Evolutionary conservation across 805 yeast species (phyloP).

Genomic region (Blastobotrys robertii): DNA sequence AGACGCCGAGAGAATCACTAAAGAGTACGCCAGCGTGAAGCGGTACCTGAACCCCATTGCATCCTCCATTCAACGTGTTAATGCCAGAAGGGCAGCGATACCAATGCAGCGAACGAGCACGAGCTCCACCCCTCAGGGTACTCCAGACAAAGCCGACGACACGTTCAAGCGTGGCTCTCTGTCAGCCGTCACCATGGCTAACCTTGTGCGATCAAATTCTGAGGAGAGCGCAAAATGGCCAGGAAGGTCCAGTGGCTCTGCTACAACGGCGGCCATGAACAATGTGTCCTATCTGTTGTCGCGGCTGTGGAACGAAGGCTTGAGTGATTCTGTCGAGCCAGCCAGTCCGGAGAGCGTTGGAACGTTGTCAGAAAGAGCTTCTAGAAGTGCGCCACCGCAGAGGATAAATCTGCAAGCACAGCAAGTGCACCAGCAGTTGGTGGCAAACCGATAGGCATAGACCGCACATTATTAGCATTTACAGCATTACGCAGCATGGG

Average conservation of each 20-base stretch:
- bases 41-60: conserved; percentile 62
- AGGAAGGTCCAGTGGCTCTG: conserved; percentile 8
- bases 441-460: neutral
- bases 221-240: conserved; percentile 3
- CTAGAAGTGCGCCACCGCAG: conserved; percentile 1
- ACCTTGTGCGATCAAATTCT: neutral
- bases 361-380: neutral
- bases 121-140: neutral
- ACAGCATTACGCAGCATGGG: too few species aligned
- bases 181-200: too few species aligned
- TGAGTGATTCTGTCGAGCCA: conserved; percentile 12
- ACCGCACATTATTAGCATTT: too few species aligned
- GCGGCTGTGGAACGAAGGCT: conserved; percentile 20
- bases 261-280: conserved; percentile 9
- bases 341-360: too few species aligned
- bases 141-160: conserved; percentile 2
- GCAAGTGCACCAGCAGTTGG: conserved; percentile 14
- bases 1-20: conserved; percentile 68
- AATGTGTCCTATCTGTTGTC: conserved; percentile 11
- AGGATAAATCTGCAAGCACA: conserved; percentile 13
- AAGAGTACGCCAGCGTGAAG: conserved; percentile 63
- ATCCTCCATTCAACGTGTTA: conserved; percentile 48
- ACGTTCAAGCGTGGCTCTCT: neutral
- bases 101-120: neutral
- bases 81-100: conserved; percentile 3